Percentiles rank a stretch among this genome's conserved stretches.
phyloP scores from a whole-genome alignment of 177 flowering plant genomes.

The Vitis hybrid region DNA sequence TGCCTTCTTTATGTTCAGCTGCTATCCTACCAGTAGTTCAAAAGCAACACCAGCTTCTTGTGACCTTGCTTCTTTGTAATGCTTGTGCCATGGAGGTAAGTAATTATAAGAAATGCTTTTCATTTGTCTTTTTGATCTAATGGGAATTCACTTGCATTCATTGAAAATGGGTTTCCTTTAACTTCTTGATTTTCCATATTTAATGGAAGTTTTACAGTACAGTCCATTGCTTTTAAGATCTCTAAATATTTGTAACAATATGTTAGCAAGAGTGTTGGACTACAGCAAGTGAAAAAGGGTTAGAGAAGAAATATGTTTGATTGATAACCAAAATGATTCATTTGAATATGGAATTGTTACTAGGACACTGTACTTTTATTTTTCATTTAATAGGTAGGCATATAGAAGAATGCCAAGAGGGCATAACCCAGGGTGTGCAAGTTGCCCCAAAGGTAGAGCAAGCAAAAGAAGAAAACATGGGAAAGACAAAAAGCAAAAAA shows the following conservation, averaged over 20 bases:
- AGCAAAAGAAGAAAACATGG: too few relatives aligned
- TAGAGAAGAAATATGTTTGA: too few relatives aligned
- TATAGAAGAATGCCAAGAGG: too few relatives aligned
- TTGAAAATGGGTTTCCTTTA: background rate
- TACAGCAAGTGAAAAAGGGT: background rate
- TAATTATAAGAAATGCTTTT: too few relatives aligned
- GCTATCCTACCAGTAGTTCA: slow-evolving; percentile 86
- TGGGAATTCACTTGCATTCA: background rate
- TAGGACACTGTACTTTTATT: too few relatives aligned
- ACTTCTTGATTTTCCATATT: background rate
- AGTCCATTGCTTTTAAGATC: background rate
- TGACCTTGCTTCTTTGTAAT: slow-evolving; percentile 88
- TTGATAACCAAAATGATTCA: too few relatives aligned
- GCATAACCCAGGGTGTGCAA: too few relatives aligned
- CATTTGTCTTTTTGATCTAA: background rate
- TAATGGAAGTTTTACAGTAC: background rate
- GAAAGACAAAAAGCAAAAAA: too few relatives aligned
- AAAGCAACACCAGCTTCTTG: slow-evolving; percentile 95
- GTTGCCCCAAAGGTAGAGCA: too few relatives aligned
- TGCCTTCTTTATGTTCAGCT: slow-evolving; percentile 41
- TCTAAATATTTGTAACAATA: background rate
- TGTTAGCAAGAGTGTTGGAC: background rate
- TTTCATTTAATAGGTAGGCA: too few relatives aligned
- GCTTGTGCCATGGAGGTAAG: slow-evolving; percentile 91
- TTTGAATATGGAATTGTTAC: too few relatives aligned